These are phyloP conservation scores for Colletotrichum acutatum DNA, from an alignment of 2,329 filamentous ascomycete species.

Conservation along the genomic window DNA sequence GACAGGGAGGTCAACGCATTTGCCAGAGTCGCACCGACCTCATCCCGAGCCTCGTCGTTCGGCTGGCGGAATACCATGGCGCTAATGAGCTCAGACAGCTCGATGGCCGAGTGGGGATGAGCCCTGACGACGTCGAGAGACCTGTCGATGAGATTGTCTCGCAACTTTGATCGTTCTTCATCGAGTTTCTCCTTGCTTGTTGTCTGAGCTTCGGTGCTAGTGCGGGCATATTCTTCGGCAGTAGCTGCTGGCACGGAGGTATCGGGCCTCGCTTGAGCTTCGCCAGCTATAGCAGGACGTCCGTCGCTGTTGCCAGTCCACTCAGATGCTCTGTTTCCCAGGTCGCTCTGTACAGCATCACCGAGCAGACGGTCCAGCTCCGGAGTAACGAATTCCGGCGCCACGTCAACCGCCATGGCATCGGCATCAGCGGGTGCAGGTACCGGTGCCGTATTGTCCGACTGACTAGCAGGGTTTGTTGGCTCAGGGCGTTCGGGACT, in stretches of 20 bases:
- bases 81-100: slow-evolving; percentile 87
- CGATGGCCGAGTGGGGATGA: slow-evolving; percentile 89
- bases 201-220: slow-evolving; percentile 14
- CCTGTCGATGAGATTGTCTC: slow-evolving; percentile 84
- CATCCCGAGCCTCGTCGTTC: slow-evolving; percentile 68
- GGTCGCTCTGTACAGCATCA: slow-evolving; percentile 39
- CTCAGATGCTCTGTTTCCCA: slow-evolving; percentile 39
- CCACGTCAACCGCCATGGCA: slow-evolving; percentile 47
- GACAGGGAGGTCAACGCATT: slow-evolving; percentile 82
- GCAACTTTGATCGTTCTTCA: slow-evolving; percentile 76
- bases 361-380: slow-evolving; percentile 40
- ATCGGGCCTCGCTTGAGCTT: slow-evolving; percentile 10
- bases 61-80: slow-evolving; percentile 73
- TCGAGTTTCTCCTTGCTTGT: slow-evolving; percentile 84
- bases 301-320: slow-evolving; percentile 38
- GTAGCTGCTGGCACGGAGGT: slow-evolving; percentile 39
- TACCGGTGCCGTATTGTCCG: slow-evolving; percentile 35
- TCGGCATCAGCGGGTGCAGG: slow-evolving; percentile 36
- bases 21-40: slow-evolving; percentile 85
- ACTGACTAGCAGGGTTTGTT: slow-evolving; percentile 38
- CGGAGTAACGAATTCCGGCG: slow-evolving; percentile 37
- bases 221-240: slow-evolving; percentile 40
- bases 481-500: slow-evolving; percentile 42
- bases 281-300: slow-evolving; percentile 5
- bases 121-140: slow-evolving; percentile 90